Evolutionary conservation across 2,329 filamentous ascomycete species (phyloP).

Genomic region (Diplodia intermedia): DNA sequence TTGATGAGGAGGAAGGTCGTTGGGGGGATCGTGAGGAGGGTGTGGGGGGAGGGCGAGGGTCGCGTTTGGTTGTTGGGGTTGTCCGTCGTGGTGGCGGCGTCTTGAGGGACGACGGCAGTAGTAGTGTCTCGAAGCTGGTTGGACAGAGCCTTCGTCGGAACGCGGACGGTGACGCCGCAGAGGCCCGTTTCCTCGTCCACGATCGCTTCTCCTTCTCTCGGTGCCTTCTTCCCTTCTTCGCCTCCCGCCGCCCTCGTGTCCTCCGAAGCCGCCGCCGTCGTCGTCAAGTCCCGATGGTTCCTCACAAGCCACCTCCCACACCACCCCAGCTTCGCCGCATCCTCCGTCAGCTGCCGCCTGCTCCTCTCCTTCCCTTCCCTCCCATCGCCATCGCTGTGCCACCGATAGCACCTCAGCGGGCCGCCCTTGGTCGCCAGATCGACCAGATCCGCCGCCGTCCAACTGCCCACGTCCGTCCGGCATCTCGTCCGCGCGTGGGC

Average conservation of each 20-base stretch:
- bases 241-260: background rate
- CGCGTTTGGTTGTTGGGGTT: background rate
- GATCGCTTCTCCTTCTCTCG: background rate
- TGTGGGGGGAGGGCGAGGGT: background rate
- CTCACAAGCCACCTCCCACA: background rate
- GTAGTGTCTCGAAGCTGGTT: background rate
- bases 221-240: background rate
- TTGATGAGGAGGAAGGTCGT: background rate
- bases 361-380: background rate
- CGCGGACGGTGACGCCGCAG: background rate
- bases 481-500: background rate
- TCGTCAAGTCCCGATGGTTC: background rate
- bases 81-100: background rate
- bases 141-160: background rate
- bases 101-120: too few species aligned
- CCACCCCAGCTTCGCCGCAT: constrained; percentile 8
- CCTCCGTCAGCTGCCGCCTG: background rate
- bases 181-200: constrained; percentile 8
- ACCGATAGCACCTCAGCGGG: constrained; percentile 20
- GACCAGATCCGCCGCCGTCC: constrained; percentile 13
- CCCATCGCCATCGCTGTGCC: constrained; percentile 9
- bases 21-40: background rate
- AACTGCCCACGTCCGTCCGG: background rate
- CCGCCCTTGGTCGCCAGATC: constrained; percentile 8
- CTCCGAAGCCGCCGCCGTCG: background rate